phyloP scores from a whole-genome alignment of 148 eudicot genomes.

The Persicaria tinctoria region DNA sequence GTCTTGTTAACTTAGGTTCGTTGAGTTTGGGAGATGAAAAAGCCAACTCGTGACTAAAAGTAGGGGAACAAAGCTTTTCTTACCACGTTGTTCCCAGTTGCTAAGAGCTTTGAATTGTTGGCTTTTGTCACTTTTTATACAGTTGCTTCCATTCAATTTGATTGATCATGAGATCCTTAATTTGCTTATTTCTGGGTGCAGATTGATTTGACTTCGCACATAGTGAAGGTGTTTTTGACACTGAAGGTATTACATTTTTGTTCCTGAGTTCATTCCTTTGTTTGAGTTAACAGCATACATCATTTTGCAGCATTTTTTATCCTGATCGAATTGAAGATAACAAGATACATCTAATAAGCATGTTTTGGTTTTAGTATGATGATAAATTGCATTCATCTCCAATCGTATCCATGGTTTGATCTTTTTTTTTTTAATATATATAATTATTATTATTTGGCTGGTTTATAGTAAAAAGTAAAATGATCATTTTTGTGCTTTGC shows the following conservation, averaged over 20 bases:
- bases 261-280: not conserved
- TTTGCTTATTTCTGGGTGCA: slow-evolving; percentile 28
- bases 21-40: not conserved
- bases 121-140: not conserved
- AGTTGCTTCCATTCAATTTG: not conserved
- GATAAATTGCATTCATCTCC: not conserved
- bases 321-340: not conserved
- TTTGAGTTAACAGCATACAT: not conserved
- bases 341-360: not conserved
- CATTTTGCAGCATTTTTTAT: not conserved
- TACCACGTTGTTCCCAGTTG: not conserved
- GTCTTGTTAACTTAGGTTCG: not conserved
- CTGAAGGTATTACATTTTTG: slow-evolving; percentile 52
- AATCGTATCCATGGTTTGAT: not conserved
- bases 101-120: not conserved
- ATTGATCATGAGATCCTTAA: slow-evolving; percentile 11
- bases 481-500: not conserved
- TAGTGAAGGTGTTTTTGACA: slow-evolving; percentile 70
- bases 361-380: not conserved
- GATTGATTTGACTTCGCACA: slow-evolving; percentile 94
- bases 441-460: not conserved
- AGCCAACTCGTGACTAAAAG: not conserved
- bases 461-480: not conserved
- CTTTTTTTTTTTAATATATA: not conserved
- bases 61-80: not conserved